Conservation (phyloP, 768 basidiomycete species). For the Hygrocybe punicea region DNA sequence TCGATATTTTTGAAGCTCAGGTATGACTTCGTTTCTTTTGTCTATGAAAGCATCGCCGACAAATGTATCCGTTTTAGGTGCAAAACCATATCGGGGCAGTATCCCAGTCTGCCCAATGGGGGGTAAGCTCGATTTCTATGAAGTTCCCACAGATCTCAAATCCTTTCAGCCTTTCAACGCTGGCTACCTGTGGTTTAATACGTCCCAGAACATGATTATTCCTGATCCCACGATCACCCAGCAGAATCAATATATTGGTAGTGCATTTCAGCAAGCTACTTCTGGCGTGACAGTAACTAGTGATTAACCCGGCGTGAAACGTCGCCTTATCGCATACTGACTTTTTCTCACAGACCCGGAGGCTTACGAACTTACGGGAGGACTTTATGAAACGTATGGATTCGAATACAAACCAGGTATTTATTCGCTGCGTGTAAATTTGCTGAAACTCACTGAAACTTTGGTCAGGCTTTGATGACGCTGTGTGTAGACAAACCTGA, state of each 20-base stretch:
- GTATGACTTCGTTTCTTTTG: conserved; percentile 30
- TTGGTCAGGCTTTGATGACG: conserved; percentile 45
- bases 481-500: conserved; percentile 37
- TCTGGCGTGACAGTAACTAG: conserved; percentile 65
- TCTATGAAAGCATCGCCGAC: not conserved
- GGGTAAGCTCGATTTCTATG: conserved; percentile 42
- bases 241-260: conserved; percentile 70
- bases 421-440: conserved; percentile 3
- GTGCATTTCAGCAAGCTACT: conserved; percentile 78
- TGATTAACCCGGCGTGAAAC: conserved; percentile 25
- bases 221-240: conserved; percentile 46
- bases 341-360: conserved; percentile 48
- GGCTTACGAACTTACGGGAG: conserved; percentile 57
- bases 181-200: conserved; percentile 67
- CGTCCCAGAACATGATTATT: conserved; percentile 55
- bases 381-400: conserved; percentile 69
- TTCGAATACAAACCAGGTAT: conserved; percentile 76
- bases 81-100: conserved; percentile 49
- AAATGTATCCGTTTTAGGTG: conserved; percentile 26
- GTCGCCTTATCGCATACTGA: not conserved
- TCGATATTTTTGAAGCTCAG: conserved; percentile 86
- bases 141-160: conserved; percentile 2
- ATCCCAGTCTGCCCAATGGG: conserved; percentile 84
- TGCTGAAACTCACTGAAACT: not conserved
- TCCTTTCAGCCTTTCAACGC: conserved; percentile 67